Percentiles rank a stretch among this genome's conserved stretches.
These are phyloP conservation scores for Patellaria atrata DNA, from an alignment of 495 filamentous ascomycete genomes.

Conservation along the genomic window DNA sequence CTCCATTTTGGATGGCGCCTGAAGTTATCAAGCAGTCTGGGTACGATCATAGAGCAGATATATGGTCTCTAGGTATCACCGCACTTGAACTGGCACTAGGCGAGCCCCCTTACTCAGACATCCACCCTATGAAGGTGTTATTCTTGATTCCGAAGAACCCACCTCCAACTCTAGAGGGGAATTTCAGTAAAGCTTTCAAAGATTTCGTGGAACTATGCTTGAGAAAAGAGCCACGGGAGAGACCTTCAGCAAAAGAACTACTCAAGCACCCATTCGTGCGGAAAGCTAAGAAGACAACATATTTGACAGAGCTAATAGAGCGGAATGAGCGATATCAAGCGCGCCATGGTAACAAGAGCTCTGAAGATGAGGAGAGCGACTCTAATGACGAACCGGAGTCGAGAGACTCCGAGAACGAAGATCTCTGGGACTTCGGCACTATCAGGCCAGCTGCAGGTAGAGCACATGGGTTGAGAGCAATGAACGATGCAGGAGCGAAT, in stretches of 20 bases:
- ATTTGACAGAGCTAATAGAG: slow-evolving; percentile 86
- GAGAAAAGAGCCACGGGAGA: slow-evolving; percentile 71
- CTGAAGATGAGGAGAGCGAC: slow-evolving; percentile 48
- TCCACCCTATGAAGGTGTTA: slow-evolving; percentile 97
- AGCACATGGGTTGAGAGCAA: slow-evolving; percentile 41
- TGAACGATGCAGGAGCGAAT: slow-evolving; percentile 65
- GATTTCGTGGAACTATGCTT: slow-evolving; percentile 85
- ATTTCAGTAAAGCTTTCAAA: slow-evolving; percentile 83
- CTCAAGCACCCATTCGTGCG: slow-evolving; percentile 82
- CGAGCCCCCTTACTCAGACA: slow-evolving; percentile 90
- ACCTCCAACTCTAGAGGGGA: slow-evolving; percentile 66
- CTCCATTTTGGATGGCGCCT: slow-evolving; percentile 98
- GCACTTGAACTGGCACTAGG: slow-evolving; percentile 86
- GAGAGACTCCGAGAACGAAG: slow-evolving; percentile 39
- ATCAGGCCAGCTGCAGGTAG: slow-evolving; percentile 48
- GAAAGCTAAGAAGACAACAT: slow-evolving; percentile 76
- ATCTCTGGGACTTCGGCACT: slow-evolving; percentile 95
- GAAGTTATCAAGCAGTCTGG: slow-evolving; percentile 98
- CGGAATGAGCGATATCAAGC: slow-evolving; percentile 75
- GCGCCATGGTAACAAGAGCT: slow-evolving; percentile 37
- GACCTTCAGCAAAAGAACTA: slow-evolving; percentile 75
- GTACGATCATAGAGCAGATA: slow-evolving; percentile 97
- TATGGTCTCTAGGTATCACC: slow-evolving; percentile 98
- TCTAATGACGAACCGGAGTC: slow-evolving; percentile 30
- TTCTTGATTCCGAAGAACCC: slow-evolving; percentile 95